These are phyloP conservation scores for Camelina sativa DNA, from an alignment of 345 rosid species.

Conservation along the genomic window DNA sequence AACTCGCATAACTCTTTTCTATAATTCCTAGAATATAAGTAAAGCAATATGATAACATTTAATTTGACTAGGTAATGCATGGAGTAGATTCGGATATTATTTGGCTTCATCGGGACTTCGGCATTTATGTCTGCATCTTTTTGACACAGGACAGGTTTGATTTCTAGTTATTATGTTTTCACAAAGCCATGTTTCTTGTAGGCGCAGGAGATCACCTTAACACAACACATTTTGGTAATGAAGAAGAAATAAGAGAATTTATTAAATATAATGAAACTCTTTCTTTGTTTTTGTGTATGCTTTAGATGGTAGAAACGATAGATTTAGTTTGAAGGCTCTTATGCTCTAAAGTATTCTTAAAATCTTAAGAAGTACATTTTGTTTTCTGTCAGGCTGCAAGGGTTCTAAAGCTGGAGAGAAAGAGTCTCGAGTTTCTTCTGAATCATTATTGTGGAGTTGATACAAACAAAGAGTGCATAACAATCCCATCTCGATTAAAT, in stretches of 20 bases:
- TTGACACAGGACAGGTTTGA: too few relatives aligned
- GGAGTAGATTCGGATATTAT: slow-evolving; percentile 95
- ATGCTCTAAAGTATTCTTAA: neutral
- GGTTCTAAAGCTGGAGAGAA: slow-evolving; percentile 84
- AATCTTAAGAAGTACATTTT: neutral
- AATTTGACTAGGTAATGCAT: slow-evolving; percentile 83
- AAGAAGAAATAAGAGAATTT: too few relatives aligned
- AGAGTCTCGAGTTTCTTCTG: slow-evolving; percentile 85
- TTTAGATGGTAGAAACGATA: too few relatives aligned
- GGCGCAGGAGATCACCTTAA: too few relatives aligned
- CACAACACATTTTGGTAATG: too few relatives aligned
- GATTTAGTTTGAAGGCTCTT: neutral
- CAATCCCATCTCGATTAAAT: slow-evolving; percentile 30
- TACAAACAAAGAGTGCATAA: slow-evolving; percentile 82
- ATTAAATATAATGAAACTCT: too few relatives aligned
- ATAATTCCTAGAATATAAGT: slow-evolving; percentile 14
- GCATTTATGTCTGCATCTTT: slow-evolving; percentile 80
- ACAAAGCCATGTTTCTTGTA: too few relatives aligned
- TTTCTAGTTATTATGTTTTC: too few relatives aligned
- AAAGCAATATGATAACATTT: slow-evolving; percentile 39
- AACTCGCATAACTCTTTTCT: neutral
- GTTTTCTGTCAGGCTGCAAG: slow-evolving; percentile 60
- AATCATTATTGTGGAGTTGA: slow-evolving; percentile 73
- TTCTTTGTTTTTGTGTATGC: too few relatives aligned
- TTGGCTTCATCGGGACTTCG: slow-evolving; percentile 98